phyloP scores from a whole-genome alignment of 495 filamentous ascomycete genomes.

The Neurospora terricola region DNA sequence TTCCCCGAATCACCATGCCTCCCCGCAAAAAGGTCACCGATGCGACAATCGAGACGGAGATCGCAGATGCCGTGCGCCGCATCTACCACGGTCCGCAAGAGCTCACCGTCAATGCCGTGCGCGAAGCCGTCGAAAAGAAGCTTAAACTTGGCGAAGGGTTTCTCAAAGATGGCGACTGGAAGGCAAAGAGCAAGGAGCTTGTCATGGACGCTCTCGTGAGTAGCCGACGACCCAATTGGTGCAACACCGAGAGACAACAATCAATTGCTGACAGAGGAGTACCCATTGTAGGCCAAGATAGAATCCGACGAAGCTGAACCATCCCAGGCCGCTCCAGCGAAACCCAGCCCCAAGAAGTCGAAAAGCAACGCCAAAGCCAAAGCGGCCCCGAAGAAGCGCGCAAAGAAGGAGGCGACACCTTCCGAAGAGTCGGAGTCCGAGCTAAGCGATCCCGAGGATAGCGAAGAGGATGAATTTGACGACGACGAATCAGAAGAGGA shows the following conservation, averaged over 20 bases:
- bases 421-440: conserved; percentile 7
- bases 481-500: background rate
- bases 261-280: background rate
- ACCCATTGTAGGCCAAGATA: background rate
- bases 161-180: conserved; percentile 65
- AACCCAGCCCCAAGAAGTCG: conserved; percentile 2
- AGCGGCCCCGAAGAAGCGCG: conserved; percentile 5
- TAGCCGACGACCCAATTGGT: conserved; percentile 1
- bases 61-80: conserved; percentile 49
- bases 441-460: conserved; percentile 10
- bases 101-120: conserved; percentile 69
- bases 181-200: conserved; percentile 62
- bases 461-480: conserved; percentile 3
- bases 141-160: conserved; percentile 58
- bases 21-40: background rate
- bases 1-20: background rate
- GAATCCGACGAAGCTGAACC: conserved; percentile 4
- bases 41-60: conserved; percentile 30
- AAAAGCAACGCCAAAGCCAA: conserved; percentile 8
- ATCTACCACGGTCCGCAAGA: conserved; percentile 48
- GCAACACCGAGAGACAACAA: background rate
- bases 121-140: conserved; percentile 54
- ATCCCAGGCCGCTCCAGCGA: conserved; percentile 12
- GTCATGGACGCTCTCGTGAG: conserved; percentile 65
- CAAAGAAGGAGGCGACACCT: conserved; percentile 8